Evolutionary conservation across 2,329 filamentous ascomycete species (phyloP).

Genomic region (Cryphonectria japonica): DNA sequence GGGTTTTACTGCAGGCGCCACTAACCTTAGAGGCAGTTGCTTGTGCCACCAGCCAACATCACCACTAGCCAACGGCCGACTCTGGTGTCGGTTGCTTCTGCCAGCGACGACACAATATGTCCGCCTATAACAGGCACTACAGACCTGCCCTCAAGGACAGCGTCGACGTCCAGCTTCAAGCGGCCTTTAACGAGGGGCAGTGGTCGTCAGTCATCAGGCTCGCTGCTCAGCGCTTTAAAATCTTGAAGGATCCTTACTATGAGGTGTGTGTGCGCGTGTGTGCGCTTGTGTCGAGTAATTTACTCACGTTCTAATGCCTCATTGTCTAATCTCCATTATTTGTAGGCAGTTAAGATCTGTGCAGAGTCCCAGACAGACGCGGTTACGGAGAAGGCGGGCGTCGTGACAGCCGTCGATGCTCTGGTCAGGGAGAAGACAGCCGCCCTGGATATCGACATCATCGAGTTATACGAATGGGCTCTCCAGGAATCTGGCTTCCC

Average conservation of each 20-base stretch:
- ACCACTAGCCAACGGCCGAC: background rate
- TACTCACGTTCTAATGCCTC: background rate
- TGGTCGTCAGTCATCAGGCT: constrained; percentile 56
- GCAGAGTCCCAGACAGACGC: constrained; percentile 59
- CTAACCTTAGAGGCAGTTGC: background rate
- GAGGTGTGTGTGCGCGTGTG: constrained; percentile 45
- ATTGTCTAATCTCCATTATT: no score
- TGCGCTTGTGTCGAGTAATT: background rate
- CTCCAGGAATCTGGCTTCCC: constrained; percentile 37
- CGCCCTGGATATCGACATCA: constrained; percentile 53
- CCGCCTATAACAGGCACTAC: constrained; percentile 35
- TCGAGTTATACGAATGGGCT: constrained; percentile 61
- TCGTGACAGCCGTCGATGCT: constrained; percentile 49
- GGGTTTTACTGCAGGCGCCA: background rate
- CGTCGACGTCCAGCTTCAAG: constrained; percentile 58
- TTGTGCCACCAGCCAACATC: background rate
- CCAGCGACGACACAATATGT: constrained; percentile 14
- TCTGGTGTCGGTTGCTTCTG: background rate
- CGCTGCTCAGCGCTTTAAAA: constrained; percentile 54
- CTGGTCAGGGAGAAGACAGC: constrained; percentile 51
- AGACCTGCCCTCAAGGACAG: constrained; percentile 50
- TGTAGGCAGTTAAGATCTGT: constrained; percentile 51
- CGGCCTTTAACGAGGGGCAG: constrained; percentile 57
- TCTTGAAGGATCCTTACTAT: constrained; percentile 59
- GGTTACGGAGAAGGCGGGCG: constrained; percentile 48